Evolutionary conservation across 2,329 filamentous ascomycete genomes (phyloP), one percentile per base, ranked within the genome.

Genomic region (Teratosphaeriaceae sp.): DNA sequence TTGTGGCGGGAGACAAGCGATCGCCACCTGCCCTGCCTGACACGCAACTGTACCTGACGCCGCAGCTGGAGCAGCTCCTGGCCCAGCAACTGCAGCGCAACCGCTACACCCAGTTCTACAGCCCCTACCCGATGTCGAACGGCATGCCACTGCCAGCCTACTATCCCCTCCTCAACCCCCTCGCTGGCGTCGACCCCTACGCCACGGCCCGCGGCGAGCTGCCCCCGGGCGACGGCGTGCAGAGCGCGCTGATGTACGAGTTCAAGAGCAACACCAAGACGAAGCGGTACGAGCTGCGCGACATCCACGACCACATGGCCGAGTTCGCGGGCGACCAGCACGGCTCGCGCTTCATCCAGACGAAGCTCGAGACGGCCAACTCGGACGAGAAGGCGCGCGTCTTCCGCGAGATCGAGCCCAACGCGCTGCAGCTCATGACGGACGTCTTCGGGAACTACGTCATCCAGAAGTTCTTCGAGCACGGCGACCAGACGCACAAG

Each of bases 391-490:
- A 96, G 66, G 87, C 94, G 23, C 82, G 82, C 43, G 78, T 97
- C 1, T 97, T 96, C 70, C 73, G 76, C 1, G 92, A 97, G 64
- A 88, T 98, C 35, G 78, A 85, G 54, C 78, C 81, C 1, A 92
- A 98, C 53, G 80, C 84, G 1, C 66, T 94, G 22, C 88, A 90
- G 58, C 71, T 98, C 37, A 96, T 95, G 88, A 90, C 84, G 35
- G 92, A 97, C 62, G 84, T 97, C 0, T 98, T 96, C 60, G 92
- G 92, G 42, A 98, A 98, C 64, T 98, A 97, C 60, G 92, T 98
- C 26, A 89, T 97, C 29, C 92, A 98, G 60, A 97, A 96, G 63
- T 82, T 97, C 61, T 96, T 97, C 49, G 90, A 97, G 62, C 88
- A 97, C 62, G 90, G 92, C 29, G 94, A 88, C 54, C 89, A 95